phyloP scores from a whole-genome alignment of 108 stramenopile genomes.

The Nitzschia inconspicua region DNA sequence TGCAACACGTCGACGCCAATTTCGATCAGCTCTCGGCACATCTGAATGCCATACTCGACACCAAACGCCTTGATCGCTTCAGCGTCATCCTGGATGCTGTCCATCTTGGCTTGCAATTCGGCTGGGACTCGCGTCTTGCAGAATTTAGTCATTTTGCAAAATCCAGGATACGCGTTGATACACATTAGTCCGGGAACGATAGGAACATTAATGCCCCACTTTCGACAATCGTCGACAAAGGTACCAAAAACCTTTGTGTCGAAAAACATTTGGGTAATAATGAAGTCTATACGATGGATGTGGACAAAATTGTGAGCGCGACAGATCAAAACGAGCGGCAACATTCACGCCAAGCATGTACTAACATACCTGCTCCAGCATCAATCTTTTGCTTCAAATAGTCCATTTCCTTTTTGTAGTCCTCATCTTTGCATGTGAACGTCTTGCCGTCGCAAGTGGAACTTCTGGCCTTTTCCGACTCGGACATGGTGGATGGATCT shows the following conservation, averaged over 20 bases:
- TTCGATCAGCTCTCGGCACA: conserved; percentile 79
- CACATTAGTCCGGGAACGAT: conserved; percentile 99
- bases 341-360: not conserved
- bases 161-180: conserved; percentile 95
- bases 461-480: conserved; percentile 79
- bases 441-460: conserved; percentile 74
- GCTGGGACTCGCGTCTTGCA: conserved; percentile 98
- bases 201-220: conserved; percentile 90
- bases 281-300: conserved; percentile 57
- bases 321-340: not conserved
- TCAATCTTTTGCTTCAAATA: conserved; percentile 97
- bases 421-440: conserved; percentile 89
- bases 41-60: conserved; percentile 89
- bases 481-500: conserved; percentile 73
- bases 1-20: conserved; percentile 86
- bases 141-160: conserved; percentile 97
- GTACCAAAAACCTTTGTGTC: conserved; percentile 88
- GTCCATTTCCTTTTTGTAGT: conserved; percentile 96
- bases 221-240: conserved; percentile 91
- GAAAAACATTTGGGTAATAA: conserved; percentile 99
- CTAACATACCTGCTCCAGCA: conserved; percentile 83
- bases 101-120: conserved; percentile 75
- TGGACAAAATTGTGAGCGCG: not conserved
- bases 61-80: conserved; percentile 88
- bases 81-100: conserved; percentile 87